Conservation (phyloP, 2,329 filamentous ascomycete species). For the Phialophora chinensis region DNA sequence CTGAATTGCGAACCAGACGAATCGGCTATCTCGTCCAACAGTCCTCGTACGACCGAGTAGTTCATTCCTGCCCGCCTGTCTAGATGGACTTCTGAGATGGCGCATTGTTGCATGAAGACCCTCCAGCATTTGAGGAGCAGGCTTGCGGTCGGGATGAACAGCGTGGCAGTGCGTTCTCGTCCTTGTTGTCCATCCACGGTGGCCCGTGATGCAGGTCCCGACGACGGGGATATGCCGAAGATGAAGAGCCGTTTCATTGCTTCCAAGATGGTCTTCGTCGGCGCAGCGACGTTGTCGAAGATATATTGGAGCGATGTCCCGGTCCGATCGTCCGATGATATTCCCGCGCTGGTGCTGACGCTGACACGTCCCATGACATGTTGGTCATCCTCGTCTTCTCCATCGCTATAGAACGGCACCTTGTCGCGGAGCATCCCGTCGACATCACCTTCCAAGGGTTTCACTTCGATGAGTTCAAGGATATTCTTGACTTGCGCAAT, state of each 20-base stretch:
- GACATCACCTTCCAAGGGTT: constrained; percentile 17
- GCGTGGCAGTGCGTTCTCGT: not conserved
- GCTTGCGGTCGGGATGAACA: constrained; percentile 26
- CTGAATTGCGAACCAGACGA: not conserved
- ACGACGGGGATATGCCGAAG: constrained; percentile 11
- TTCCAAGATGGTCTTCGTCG: constrained; percentile 22
- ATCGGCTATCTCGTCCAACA: constrained; percentile 12
- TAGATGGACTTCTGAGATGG: constrained; percentile 23
- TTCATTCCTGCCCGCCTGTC: constrained; percentile 11
- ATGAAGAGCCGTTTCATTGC: constrained; percentile 26
- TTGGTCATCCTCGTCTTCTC: constrained; percentile 4
- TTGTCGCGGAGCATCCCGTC: constrained; percentile 17
- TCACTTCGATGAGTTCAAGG: constrained; percentile 50
- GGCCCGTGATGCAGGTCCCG: not conserved
- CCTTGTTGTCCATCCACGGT: not conserved
- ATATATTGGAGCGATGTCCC: constrained; percentile 18
- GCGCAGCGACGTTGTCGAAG: constrained; percentile 34
- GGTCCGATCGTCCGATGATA: not conserved
- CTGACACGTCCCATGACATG: not conserved
- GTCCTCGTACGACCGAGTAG: not conserved
- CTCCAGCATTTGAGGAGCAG: constrained; percentile 36
- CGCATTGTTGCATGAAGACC: constrained; percentile 30
- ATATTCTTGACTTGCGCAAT: constrained; percentile 55
- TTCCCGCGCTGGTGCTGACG: not conserved
- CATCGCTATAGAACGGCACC: constrained; percentile 12